Evolutionary conservation across 108 stramenopile genomes (phyloP), one percentile per base, ranked within the genome.

Genomic region (Skeletonema tropicum): DNA sequence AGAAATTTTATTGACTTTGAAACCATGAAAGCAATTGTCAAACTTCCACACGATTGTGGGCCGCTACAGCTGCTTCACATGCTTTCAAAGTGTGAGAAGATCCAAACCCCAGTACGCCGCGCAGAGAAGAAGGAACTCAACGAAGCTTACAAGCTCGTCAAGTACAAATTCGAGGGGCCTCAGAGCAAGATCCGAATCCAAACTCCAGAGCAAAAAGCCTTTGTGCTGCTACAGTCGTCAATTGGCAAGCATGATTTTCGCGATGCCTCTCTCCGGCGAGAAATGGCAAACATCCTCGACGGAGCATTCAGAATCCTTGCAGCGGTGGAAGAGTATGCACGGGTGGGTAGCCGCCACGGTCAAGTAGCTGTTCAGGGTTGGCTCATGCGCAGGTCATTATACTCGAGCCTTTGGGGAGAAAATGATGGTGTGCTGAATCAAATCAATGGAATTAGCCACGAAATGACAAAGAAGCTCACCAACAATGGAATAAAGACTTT

Each of bases 71-170:
- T 97, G 11, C 82, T 97, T 5, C 75, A 84, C 35, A 68, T 88
- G 36, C 64, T 97, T 11, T 82, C 91, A 6, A 72, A 77, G 12
- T 87, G 90, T 60, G 70, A 83, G 26, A 87, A 77, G 35, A 63
- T 97, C 33, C 92, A 92, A 31, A 68, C 76, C 9, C 86, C 83
- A 60, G 85, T 97, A 14, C 81, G 91, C 21, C 80, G 91, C 64
- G 33, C 80, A 57, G 93, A 97, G 69, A 97, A 94, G 84, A 84
- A 86, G 70, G 36, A 71, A 19, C 86, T 97, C 23, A 94, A 94
- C 60, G 93, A 88, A 68, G 86, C 86, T 7, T 89, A 94, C 79
- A 93, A 93, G 48, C 21, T 33, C 21, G 65, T 94, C 57, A 92
- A 83, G 46, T 91, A 85, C 75, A 94, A 92, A 57, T 68, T 94